Percentiles rank a stretch among this genome's conserved stretches.
Evolutionary conservation across 441 rosid genomes (phyloP).

Genomic region (Jatropha podagrica): DNA sequence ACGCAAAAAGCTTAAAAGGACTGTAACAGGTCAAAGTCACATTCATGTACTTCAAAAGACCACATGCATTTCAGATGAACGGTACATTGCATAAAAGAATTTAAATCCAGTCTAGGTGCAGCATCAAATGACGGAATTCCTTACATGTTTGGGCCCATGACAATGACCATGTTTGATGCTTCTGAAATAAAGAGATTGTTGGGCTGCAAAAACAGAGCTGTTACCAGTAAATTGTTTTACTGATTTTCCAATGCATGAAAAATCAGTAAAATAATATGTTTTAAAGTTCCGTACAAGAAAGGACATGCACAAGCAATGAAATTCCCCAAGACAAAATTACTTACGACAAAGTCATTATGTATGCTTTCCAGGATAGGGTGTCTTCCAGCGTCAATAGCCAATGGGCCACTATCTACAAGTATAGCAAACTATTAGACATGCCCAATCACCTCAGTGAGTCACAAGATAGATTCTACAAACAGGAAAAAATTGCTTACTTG

Average conservation of each 20-base stretch:
- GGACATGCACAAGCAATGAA: conserved; percentile 17
- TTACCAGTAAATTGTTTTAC: conserved; percentile 13
- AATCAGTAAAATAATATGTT: conserved; percentile 2
- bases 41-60: background rate
- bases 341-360: conserved; percentile 82
- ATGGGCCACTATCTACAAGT: conserved; percentile 77
- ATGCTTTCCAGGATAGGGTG: conserved; percentile 94
- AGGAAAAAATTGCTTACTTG: conserved; percentile 47
- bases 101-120: conserved; percentile 12
- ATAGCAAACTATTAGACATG: conserved; percentile 22
- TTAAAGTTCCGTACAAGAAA: conserved; percentile 6
- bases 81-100: conserved; percentile 10
- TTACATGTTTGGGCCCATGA: conserved; percentile 98
- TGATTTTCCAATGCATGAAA: conserved; percentile 16
- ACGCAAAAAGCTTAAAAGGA: too few relatives aligned
- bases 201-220: conserved; percentile 59
- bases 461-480: conserved; percentile 18
- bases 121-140: conserved; percentile 30
- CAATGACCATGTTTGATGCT: conserved; percentile 91
- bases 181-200: conserved; percentile 92
- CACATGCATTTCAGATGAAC: background rate
- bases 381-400: conserved; percentile 96
- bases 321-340: conserved; percentile 24
- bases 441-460: conserved; percentile 19
- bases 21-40: background rate